Percentiles rank a stretch among this genome's conserved stretches.
These are phyloP conservation scores for Dissophora globulifera DNA, from an alignment of 192 early-diverging fungal genomes.

Conservation along the genomic window DNA sequence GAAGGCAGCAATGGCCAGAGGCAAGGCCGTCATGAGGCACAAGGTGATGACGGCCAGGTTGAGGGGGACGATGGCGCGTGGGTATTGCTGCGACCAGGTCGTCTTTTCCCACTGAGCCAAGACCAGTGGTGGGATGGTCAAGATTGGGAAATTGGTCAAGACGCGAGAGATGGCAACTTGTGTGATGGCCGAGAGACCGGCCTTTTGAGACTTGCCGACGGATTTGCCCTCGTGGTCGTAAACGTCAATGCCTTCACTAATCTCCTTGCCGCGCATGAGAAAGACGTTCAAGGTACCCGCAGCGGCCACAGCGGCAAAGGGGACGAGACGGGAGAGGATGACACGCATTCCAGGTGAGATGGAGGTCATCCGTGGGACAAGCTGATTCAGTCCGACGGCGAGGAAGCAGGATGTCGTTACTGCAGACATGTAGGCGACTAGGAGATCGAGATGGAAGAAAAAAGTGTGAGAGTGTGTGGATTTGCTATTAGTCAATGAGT, in stretches of 20 bases:
- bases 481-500: too few relatives aligned
- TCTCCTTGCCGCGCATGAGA: conserved; percentile 85
- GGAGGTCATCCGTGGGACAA: conserved; percentile 66
- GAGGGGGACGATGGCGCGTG: conserved; percentile 65
- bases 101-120: conserved; percentile 74
- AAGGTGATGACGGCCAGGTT: conserved; percentile 76
- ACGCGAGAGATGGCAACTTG: conserved; percentile 86
- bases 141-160: conserved; percentile 73
- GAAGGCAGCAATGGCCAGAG: conserved; percentile 81
- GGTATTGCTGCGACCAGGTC: conserved; percentile 62
- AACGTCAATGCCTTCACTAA: conserved; percentile 82
- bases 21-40: conserved; percentile 78
- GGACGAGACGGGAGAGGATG: conserved; percentile 64
- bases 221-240: conserved; percentile 70
- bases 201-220: conserved; percentile 74
- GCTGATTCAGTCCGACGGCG: conserved; percentile 76
- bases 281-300: conserved; percentile 87
- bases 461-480: too few relatives aligned
- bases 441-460: not conserved
- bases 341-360: conserved; percentile 55
- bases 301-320: conserved; percentile 81
- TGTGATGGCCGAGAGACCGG: conserved; percentile 71
- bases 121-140: conserved; percentile 79
- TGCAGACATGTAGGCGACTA: conserved; percentile 79
- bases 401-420: conserved; percentile 81